Evolutionary conservation across 2,329 filamentous ascomycete genomes (phyloP), one percentile per base, ranked within the genome.

Genomic region (Colletotrichum simmondsii): DNA sequence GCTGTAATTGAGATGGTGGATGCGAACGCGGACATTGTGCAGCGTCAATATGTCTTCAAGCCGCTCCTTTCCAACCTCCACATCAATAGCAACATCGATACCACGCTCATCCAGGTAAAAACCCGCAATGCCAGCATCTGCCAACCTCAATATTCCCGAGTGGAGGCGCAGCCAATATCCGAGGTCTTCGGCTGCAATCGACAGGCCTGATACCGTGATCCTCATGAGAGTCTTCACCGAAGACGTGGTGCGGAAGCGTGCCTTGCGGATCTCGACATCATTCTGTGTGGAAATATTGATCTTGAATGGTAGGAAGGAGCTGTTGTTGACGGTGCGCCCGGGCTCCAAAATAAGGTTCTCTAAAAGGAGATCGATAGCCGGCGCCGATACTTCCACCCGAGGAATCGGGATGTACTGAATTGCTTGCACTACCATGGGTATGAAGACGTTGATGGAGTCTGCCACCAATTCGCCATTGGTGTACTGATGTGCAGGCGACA

Each of bases 311-410:
- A 98, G 87, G 85, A 98, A 98, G 0, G 95, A 98, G 3, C 93
- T 94, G 74, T 92, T 86, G 80, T 98, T 96, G 77, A 97, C 88
- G 0, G 95, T 97, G 70, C 88, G 88, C 7, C 96, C 96, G 0
- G 96, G 96, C 79, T 98, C 94, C 37, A 98, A 87, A 72, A 98
- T 93, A 37, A 98, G 86, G 75, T 97, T 98, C 79, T 98, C 96
- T 2, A 98, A 85, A 1, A 98, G 85, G 5, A 98, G 88, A 77
- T 98, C 95, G 67, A 97, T 87, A 42, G 94, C 91, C 0, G 95
- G 95, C 4, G 92, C 93, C 0, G 94, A 93, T 5, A 98, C 87
- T 81, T 98, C 96, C n/a, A 98, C 83, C 5, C 96, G 92, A 0
- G 95, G 95, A 65, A 98, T 97, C 0, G 96, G 96, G 4, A 98